These are phyloP conservation scores for Sporopachydermia cereana DNA, from an alignment of 1,139 yeast species.

Conservation along the genomic window DNA sequence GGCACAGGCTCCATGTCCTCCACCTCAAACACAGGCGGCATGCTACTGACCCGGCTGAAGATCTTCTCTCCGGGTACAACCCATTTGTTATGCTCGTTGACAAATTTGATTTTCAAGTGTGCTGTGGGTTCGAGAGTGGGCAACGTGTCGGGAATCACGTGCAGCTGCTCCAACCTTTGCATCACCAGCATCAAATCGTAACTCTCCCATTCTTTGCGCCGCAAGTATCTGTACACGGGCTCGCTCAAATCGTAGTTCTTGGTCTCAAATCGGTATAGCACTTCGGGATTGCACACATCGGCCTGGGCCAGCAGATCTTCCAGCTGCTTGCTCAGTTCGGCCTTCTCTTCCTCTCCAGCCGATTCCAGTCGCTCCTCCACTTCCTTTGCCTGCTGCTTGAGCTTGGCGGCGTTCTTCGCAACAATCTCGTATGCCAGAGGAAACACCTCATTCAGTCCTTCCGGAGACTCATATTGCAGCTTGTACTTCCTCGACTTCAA, in stretches of 20 bases:
- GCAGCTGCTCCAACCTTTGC: conserved; percentile 83
- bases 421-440: conserved; percentile 52
- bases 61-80: conserved; percentile 68
- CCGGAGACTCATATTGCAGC: conserved; percentile 52
- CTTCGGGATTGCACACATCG: conserved; percentile 73
- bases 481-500: conserved; percentile 33
- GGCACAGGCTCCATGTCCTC: conserved; percentile 57
- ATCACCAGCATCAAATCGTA: conserved; percentile 58
- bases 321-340: conserved; percentile 9
- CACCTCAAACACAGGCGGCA: conserved; percentile 65
- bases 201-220: conserved; percentile 60
- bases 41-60: conserved; percentile 59
- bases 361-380: conserved; percentile 17
- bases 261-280: conserved; percentile 47
- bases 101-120: conserved; percentile 63
- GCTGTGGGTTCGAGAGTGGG: conserved; percentile 82
- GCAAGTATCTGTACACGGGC: conserved; percentile 68
- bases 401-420: conserved; percentile 29
- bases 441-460: conserved; percentile 60
- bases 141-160: conserved; percentile 85
- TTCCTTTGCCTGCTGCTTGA: conserved; percentile 22
- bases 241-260: conserved; percentile 49
- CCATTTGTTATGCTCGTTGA: conserved; percentile 56
- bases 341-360: conserved; percentile 11
- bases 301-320: conserved; percentile 35